phyloP scores from a whole-genome alignment of 2,329 filamentous ascomycete genomes.

The Cladosporium sp. region DNA sequence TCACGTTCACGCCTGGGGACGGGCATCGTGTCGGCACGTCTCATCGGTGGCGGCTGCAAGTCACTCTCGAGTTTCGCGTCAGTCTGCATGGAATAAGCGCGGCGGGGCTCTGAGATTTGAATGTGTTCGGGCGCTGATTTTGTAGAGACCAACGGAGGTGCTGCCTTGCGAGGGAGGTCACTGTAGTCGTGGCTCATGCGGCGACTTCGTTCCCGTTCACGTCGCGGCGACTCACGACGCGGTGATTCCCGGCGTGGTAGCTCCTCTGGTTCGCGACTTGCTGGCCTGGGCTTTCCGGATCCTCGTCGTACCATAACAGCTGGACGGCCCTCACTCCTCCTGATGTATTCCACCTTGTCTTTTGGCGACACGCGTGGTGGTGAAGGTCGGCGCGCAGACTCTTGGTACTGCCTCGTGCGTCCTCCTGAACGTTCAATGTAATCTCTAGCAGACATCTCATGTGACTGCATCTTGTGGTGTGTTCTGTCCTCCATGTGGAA shows the following conservation, averaged over 20 bases:
- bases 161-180: constrained; percentile 22
- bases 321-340: constrained; percentile 30
- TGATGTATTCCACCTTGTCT: constrained; percentile 33
- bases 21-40: constrained; percentile 49
- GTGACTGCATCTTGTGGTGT: constrained; percentile 31
- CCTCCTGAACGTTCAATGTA: constrained; percentile 31
- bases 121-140: constrained; percentile 37
- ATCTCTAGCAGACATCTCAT: constrained; percentile 32
- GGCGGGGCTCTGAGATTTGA: constrained; percentile 28
- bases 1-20: constrained; percentile 20
- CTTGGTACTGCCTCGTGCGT: constrained; percentile 26
- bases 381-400: constrained; percentile 32
- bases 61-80: constrained; percentile 32
- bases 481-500: constrained; percentile 31
- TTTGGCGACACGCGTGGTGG: constrained; percentile 33
- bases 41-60: constrained; percentile 40
- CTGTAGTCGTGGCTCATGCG: constrained; percentile 31
- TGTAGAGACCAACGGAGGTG: constrained; percentile 43
- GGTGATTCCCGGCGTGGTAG: constrained; percentile 25
- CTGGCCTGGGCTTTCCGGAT: constrained; percentile 29
- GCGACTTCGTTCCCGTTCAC: constrained; percentile 26
- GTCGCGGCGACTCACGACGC: background rate
- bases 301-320: constrained; percentile 31
- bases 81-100: constrained; percentile 34
- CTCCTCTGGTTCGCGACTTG: constrained; percentile 28